A percentile compares a stretch with the other conserved stretches of the same genome.
Conservation (phyloP, 257 asterid species). For the Dorcoceras hygrometricum region DNA sequence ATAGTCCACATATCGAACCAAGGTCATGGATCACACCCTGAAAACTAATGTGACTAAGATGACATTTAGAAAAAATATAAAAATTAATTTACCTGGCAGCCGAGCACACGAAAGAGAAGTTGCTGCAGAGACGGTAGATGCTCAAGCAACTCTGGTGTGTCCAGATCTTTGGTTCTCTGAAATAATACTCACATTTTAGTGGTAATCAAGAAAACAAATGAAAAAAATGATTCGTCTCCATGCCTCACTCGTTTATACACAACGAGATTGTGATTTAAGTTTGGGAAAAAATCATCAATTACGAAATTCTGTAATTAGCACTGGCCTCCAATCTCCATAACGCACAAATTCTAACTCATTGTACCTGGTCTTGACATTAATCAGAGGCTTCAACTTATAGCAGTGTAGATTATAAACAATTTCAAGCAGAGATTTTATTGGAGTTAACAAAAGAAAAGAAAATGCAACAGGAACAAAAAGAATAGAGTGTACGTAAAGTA, state of each 20-base stretch:
- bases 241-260: neutral
- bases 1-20: neutral
- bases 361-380: neutral
- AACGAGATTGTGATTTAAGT: neutral
- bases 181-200: constrained; percentile 19
- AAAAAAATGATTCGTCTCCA: neutral
- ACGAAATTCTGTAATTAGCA: neutral
- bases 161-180: constrained; percentile 91
- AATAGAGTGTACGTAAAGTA: neutral
- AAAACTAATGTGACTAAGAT: constrained; percentile 4
- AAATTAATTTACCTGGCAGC: constrained; percentile 66
- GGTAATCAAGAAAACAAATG: constrained; percentile 11
- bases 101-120: constrained; percentile 74
- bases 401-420: neutral
- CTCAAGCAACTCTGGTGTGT: constrained; percentile 74
- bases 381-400: constrained; percentile 12
- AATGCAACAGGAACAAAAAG: neutral
- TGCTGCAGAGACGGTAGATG: constrained; percentile 87
- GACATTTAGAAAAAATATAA: neutral
- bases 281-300: neutral
- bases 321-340: neutral
- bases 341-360: neutral
- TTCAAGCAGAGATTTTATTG: neutral
- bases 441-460: neutral
- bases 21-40: neutral